A percentile compares a stretch with the other conserved stretches of the same genome.
Conservation (phyloP, 2,329 filamentous ascomycete species). For the Neofusicoccum umdonicola region DNA sequence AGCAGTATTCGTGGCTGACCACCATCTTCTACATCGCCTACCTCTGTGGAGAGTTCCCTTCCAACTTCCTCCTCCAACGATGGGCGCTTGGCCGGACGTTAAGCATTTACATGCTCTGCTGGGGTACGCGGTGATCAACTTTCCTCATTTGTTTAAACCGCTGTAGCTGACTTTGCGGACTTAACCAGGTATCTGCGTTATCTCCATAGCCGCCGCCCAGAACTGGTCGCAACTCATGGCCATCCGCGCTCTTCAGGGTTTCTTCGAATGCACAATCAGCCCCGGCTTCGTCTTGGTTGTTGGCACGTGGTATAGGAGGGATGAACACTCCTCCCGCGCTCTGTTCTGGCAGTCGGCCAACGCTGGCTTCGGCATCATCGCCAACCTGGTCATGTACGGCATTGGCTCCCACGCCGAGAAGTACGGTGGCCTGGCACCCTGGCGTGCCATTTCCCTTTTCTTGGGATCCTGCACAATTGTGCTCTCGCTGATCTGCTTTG, state of each 20-base stretch:
- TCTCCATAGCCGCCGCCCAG: constrained; percentile 13
- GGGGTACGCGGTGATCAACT: background rate
- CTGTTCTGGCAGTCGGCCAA: constrained; percentile 39
- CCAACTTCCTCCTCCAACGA: constrained; percentile 21
- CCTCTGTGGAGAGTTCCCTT: constrained; percentile 21
- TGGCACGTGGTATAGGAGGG: constrained; percentile 34
- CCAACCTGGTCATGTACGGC: constrained; percentile 16
- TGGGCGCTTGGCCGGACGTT: constrained; percentile 17
- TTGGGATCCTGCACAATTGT: constrained; percentile 21
- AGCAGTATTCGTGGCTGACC: constrained; percentile 59
- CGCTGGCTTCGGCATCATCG: constrained; percentile 30
- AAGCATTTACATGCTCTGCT: constrained; percentile 18
- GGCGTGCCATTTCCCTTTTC: constrained; percentile 16
- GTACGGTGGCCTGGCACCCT: constrained; percentile 12
- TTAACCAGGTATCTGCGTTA: constrained; percentile 16
- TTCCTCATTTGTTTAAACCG: background rate
- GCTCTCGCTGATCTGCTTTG: constrained; percentile 21
- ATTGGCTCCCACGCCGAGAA: constrained; percentile 13
- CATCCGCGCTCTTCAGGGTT: constrained; percentile 35
- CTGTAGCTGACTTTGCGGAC: background rate
- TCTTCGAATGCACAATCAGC: constrained; percentile 39
- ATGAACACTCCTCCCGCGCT: constrained; percentile 35
- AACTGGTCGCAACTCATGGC: constrained; percentile 37
- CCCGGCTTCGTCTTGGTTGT: constrained; percentile 37
- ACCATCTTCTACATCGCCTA: constrained; percentile 53